These are phyloP conservation scores for Cyclotella sp. DNA, from an alignment of 108 stramenopile genomes.

Conservation along the genomic window DNA sequence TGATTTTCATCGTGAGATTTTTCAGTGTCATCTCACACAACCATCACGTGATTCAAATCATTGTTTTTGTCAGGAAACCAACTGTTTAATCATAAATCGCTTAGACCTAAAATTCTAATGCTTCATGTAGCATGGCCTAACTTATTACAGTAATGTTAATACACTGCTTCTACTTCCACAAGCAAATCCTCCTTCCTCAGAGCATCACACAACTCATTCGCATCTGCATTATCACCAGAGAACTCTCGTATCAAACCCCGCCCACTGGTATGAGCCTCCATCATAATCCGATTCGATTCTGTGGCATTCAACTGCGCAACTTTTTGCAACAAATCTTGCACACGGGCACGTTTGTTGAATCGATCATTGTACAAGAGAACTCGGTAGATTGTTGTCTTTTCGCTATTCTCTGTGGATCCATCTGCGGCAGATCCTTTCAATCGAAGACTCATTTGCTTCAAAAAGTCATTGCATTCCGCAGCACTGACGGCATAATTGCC, in stretches of 20 bases:
- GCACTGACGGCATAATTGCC: slow-evolving; percentile 47
- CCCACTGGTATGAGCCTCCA: slow-evolving; percentile 43
- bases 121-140: no score
- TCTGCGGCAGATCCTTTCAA: no score
- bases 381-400: background rate
- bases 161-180: background rate
- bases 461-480: slow-evolving; percentile 24
- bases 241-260: slow-evolving; percentile 22
- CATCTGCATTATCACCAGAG: background rate
- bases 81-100: no score
- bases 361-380: slow-evolving; percentile 43
- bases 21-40: no score
- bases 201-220: slow-evolving; percentile 2
- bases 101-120: no score
- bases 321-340: slow-evolving; percentile 21
- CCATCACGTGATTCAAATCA: no score
- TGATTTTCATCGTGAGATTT: no score
- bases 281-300: slow-evolving; percentile 25
- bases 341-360: slow-evolving; percentile 37
- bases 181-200: slow-evolving; percentile 3
- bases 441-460: background rate
- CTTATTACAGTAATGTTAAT: background rate
- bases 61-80: no score
- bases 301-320: slow-evolving; percentile 22
- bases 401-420: background rate